These are phyloP conservation scores for Cordyceps cateniannulata DNA, from an alignment of 2,329 filamentous ascomycete genomes.

Conservation along the genomic window DNA sequence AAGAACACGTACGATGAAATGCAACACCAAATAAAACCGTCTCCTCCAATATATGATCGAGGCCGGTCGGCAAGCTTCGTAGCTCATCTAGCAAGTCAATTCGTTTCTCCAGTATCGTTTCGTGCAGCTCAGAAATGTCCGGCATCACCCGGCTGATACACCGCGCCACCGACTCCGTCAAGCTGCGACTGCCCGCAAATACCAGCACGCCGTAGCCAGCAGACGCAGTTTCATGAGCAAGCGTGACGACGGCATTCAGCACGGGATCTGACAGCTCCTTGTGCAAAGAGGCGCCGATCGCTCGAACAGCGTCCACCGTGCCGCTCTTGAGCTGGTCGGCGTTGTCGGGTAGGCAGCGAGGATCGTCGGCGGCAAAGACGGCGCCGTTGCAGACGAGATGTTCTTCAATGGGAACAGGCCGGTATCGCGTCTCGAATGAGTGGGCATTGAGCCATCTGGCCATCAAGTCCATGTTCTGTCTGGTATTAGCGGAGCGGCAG, in stretches of 20 bases:
- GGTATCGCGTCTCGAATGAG: constrained; percentile 66
- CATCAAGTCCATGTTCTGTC: constrained; percentile 61
- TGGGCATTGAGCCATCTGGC: constrained; percentile 65
- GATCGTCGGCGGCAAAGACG: constrained; percentile 54
- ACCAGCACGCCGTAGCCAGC: constrained; percentile 65
- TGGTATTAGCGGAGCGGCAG: neutral
- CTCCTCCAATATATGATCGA: constrained; percentile 59
- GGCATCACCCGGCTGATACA: constrained; percentile 64
- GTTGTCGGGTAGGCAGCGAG: constrained; percentile 51
- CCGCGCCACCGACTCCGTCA: constrained; percentile 62
- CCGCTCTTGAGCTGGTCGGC: constrained; percentile 42
- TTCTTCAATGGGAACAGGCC: constrained; percentile 69
- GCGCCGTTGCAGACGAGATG: constrained; percentile 65
- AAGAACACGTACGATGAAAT: constrained; percentile 56
- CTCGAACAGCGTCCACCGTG: constrained; percentile 31
- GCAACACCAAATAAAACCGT: constrained; percentile 62
- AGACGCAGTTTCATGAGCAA: constrained; percentile 62
- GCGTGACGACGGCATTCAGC: constrained; percentile 62
- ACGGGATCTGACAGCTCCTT: constrained; percentile 59
- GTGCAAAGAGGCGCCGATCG: constrained; percentile 49
- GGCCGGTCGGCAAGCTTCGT: constrained; percentile 56
- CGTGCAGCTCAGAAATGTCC: constrained; percentile 36
- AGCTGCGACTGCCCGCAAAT: constrained; percentile 63
- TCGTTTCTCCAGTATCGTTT: constrained; percentile 48
- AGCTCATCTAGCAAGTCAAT: constrained; percentile 60